Conservation (phyloP, 352 stramenopile genomes). For the Phytophthora tentaculata region DNA sequence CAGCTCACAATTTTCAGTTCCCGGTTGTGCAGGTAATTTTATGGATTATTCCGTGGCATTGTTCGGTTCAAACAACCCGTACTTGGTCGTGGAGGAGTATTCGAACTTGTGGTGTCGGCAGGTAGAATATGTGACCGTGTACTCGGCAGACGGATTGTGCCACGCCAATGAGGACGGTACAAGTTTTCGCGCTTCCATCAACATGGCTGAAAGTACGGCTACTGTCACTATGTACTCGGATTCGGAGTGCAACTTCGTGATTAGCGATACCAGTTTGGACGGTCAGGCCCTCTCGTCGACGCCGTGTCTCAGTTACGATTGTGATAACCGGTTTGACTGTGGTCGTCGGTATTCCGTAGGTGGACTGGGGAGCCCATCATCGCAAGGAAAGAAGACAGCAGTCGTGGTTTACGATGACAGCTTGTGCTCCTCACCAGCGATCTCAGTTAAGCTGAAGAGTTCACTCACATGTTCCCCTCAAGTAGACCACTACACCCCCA, state of each 20-base stretch:
- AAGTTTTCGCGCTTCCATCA: neutral
- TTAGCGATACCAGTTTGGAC: neutral
- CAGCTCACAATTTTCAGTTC: neutral
- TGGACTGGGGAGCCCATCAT: too few relatives aligned
- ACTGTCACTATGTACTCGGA: neutral
- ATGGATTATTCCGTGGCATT: neutral
- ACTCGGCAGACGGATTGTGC: neutral
- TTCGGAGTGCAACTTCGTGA: neutral
- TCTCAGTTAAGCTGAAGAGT: neutral
- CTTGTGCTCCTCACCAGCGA: too few relatives aligned
- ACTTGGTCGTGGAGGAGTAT: neutral
- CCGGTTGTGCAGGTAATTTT: neutral
- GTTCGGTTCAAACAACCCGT: neutral
- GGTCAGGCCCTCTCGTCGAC: neutral
- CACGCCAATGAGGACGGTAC: neutral
- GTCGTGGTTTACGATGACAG: too few relatives aligned
- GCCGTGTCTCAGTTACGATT: neutral
- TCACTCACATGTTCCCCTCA: slow-evolving; percentile 8
- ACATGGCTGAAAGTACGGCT: neutral
- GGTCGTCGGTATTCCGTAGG: too few relatives aligned
- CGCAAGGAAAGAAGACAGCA: too few relatives aligned
- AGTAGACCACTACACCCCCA: slow-evolving; percentile 4
- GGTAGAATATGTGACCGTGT: neutral
- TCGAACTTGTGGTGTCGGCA: neutral
- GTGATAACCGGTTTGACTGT: too few relatives aligned